phyloP scores from a whole-genome alignment of 805 yeast species.

The Candida sanyiensis region DNA sequence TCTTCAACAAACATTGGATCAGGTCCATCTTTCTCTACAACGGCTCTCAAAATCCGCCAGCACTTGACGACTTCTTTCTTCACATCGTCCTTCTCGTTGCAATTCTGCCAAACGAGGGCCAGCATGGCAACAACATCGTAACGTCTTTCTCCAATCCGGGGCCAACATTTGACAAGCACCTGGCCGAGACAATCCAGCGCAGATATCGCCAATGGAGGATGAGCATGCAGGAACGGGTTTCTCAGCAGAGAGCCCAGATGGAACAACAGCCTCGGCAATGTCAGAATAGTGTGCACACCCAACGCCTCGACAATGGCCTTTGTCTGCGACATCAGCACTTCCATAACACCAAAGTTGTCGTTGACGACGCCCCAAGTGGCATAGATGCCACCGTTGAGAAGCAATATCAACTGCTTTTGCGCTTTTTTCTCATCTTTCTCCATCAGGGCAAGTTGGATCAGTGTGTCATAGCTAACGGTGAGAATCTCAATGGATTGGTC shows the following conservation, averaged over 20 bases:
- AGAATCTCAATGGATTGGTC: slow-evolving; percentile 14
- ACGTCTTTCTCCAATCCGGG: slow-evolving; percentile 15
- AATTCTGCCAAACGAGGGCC: slow-evolving; percentile 12
- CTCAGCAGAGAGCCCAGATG: slow-evolving; percentile 18
- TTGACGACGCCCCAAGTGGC: slow-evolving; percentile 15
- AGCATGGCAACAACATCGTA: slow-evolving; percentile 22
- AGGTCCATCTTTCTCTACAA: slow-evolving; percentile 9
- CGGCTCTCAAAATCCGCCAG: slow-evolving; percentile 7
- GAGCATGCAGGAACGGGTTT: slow-evolving; percentile 21
- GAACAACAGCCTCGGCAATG: slow-evolving; percentile 20
- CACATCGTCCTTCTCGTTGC: slow-evolving; percentile 7
- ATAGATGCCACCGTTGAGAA: slow-evolving; percentile 19
- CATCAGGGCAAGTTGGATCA: slow-evolving; percentile 11
- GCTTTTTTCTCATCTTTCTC: background rate
- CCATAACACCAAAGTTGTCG: slow-evolving; percentile 18
- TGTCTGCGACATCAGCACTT: slow-evolving; percentile 11
- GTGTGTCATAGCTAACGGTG: slow-evolving; percentile 14
- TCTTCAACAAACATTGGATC: slow-evolving; percentile 5
- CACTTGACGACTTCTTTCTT: slow-evolving; percentile 4
- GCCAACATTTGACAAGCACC: slow-evolving; percentile 21
- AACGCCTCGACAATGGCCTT: slow-evolving; percentile 8
- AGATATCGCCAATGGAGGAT: slow-evolving; percentile 11
- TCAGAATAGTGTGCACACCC: slow-evolving; percentile 8
- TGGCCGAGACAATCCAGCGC: slow-evolving; percentile 13
- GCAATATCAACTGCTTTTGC: slow-evolving; percentile 8